Base-by-base conservation (phyloP, 2,329 filamentous ascomycete species). In the Cladobotryum protrusum region DNA sequence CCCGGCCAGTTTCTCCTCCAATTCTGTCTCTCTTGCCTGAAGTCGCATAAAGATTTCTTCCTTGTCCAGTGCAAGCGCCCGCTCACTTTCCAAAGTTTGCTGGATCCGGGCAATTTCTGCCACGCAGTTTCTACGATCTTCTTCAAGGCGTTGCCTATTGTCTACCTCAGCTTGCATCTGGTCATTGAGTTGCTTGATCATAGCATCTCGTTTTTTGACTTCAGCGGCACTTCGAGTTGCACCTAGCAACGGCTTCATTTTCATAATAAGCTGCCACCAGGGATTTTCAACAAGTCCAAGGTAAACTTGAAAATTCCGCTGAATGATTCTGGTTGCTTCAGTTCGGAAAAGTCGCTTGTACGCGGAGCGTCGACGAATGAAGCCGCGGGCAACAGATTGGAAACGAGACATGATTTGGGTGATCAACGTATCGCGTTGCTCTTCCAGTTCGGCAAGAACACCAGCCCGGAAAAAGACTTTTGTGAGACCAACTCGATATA, bases 21-120 rank as follows among this genome's bases (percentile, higher is more conserved):
- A 78, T 64, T 99, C 92, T 11, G 83, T 79, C 68, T 99, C 93
- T n/a, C 93, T 86, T 47, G 85, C 74, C 63, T 96, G 93, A 18
- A 99, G 76, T n/a, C 95, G 83, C 64, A 92, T 95, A 75, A 97
- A 99, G 53, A 99, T 99, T 62, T 99, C 93, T 64, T 99, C 95
- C 66, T 99, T 99, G 69, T 99, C 93, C 5, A 99, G 74, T 1
- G 93, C 93, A 39, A 99, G 76, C n/a, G 92, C 89, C 45, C 93
- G 83, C 68, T 99, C 95, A 57, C 91, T 96, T 67, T 99, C 95
- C 2, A 99, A 77, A 0, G 89, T 95, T 60, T 97, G 89, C 64
- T 96, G 91, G 43, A 97, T 88, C 32, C 87, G 84, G 57, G 91
- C 81, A 61, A 96, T 86, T 61, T 99, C 93, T 13, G 85, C 76